Evolutionary conservation across 805 yeast species (phyloP), one percentile per base, ranked within the genome.

Genomic region (Candida rishiriensis): DNA sequence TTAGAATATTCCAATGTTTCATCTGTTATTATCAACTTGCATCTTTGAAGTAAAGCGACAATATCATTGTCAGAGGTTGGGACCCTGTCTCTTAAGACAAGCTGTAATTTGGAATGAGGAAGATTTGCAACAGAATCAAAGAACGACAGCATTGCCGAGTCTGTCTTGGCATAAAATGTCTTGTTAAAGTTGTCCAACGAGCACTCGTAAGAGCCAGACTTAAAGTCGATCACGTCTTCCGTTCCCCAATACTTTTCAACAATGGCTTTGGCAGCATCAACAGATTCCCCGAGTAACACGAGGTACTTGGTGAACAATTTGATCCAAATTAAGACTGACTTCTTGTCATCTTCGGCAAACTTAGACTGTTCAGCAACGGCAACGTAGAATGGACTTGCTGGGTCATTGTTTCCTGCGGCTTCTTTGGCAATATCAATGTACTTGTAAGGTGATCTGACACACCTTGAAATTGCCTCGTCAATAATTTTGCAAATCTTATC

Each of bases 361-460:
- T 72, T 69, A 63, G 84, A 75, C 57, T 89, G 97, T 51, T 89
- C 97, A 37, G 79, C 61, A 3, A 83, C 52, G 0, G 83, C 72
- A 12, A 79, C 68, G 2, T 73, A 52, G 40, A 83, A 72, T 0
- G 88, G 86, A 46, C 88, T 80, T 12, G 79, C 54, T n/a, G 56
- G 55, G 1, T 50, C 60, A 15, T 44, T 45, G 15, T 43, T 42
- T 21, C 33, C 36, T 3, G 26, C 13, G 4, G 49, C 36, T 32
- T 41, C 55, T 29, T 37, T 55, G 36, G 79, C 71, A 41, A 61
- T 49, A 57, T 91, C 97, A 42, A 88, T 74, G 54, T 89, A 91
- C 57, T 86, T 88, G 65, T 85, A 93, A 0, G 98, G 97, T 0
- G 88, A 65, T 49, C 78, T 74, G 32, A 83, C 74, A 48, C 83